Percentiles rank a stretch among this genome's conserved stretches.
Evolutionary conservation across 1,139 yeast species (phyloP).

Genomic region (Meyerozyma athensensis): DNA sequence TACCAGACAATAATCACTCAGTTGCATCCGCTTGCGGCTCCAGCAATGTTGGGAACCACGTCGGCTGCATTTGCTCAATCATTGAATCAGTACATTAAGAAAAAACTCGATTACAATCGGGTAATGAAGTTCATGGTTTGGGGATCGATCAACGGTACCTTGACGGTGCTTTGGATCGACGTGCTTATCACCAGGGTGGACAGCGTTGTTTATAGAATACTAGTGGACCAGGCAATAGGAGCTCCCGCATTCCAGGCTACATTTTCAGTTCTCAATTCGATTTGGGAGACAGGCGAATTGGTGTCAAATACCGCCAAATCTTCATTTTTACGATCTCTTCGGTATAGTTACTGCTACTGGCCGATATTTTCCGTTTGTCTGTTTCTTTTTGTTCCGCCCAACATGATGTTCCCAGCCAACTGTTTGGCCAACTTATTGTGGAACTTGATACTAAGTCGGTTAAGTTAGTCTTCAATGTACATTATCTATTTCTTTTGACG

Average conservation of each 20-base stretch:
- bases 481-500: slow-evolving; percentile 14
- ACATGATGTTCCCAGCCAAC: slow-evolving; percentile 52
- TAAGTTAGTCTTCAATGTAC: slow-evolving; percentile 7
- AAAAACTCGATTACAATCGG: slow-evolving; percentile 35
- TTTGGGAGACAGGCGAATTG: slow-evolving; percentile 53
- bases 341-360: slow-evolving; percentile 55
- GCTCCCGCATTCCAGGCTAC: slow-evolving; percentile 51
- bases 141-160: slow-evolving; percentile 58
- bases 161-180: slow-evolving; percentile 57
- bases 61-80: slow-evolving; percentile 60
- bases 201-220: slow-evolving; percentile 31
- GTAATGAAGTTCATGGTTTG: slow-evolving; percentile 50
- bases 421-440: slow-evolving; percentile 54
- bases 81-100: slow-evolving; percentile 43
- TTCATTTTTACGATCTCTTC: slow-evolving; percentile 44
- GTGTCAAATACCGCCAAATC: slow-evolving; percentile 19
- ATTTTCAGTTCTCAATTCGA: slow-evolving; percentile 43
- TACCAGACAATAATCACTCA: not conserved
- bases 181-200: slow-evolving; percentile 36
- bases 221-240: slow-evolving; percentile 52
- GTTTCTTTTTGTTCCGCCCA: slow-evolving; percentile 44
- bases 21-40: slow-evolving; percentile 11
- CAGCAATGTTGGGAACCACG: slow-evolving; percentile 40
- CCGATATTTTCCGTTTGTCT: slow-evolving; percentile 50
- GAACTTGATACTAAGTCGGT: slow-evolving; percentile 47